A percentile compares a stretch with the other conserved stretches of the same genome.
phyloP scores from a whole-genome alignment of 2,329 filamentous ascomycete species.

The Neoascochyta sp. region DNA sequence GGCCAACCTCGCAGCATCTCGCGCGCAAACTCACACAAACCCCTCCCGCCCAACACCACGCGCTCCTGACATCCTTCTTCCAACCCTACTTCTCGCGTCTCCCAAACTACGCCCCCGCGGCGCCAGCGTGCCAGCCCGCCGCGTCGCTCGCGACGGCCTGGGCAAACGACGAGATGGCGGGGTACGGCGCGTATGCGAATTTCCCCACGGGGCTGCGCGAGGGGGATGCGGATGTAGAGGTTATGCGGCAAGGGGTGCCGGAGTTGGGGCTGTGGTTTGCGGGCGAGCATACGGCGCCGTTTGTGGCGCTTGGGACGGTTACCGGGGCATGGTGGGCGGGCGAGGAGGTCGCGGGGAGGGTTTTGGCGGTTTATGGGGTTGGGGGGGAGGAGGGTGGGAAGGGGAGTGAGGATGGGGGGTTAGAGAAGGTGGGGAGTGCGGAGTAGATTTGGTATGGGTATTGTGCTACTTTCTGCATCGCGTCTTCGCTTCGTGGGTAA shows the following conservation, averaged over 20 bases:
- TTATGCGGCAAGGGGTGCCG: slow-evolving; percentile 53
- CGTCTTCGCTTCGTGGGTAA: neutral
- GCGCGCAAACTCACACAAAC: slow-evolving; percentile 22
- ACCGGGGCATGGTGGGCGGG: slow-evolving; percentile 93
- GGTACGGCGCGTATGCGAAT: slow-evolving; percentile 79
- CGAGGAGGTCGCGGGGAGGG: slow-evolving; percentile 67
- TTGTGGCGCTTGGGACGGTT: slow-evolving; percentile 62
- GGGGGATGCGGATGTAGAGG: slow-evolving; percentile 68
- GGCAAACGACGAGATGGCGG: slow-evolving; percentile 74
- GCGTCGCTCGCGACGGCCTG: slow-evolving; percentile 69
- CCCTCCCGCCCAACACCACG: slow-evolving; percentile 45
- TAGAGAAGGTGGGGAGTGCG: too few species aligned
- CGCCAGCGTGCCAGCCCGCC: slow-evolving; percentile 58
- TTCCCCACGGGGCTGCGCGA: slow-evolving; percentile 72
- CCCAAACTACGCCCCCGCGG: slow-evolving; percentile 58
- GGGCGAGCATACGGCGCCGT: slow-evolving; percentile 86
- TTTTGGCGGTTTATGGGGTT: slow-evolving; percentile 52
- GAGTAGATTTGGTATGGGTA: too few species aligned
- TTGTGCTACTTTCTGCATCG: too few species aligned
- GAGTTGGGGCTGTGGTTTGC: slow-evolving; percentile 76
- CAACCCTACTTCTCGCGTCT: slow-evolving; percentile 73
- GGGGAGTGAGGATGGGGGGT: neutral
- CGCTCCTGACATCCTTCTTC: slow-evolving; percentile 64
- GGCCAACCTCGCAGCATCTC: slow-evolving; percentile 42
- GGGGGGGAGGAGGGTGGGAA: slow-evolving; percentile 2